Evolutionary conservation across 306 rosid species (phyloP).

Genomic region (Hylodesmum podocarpum): DNA sequence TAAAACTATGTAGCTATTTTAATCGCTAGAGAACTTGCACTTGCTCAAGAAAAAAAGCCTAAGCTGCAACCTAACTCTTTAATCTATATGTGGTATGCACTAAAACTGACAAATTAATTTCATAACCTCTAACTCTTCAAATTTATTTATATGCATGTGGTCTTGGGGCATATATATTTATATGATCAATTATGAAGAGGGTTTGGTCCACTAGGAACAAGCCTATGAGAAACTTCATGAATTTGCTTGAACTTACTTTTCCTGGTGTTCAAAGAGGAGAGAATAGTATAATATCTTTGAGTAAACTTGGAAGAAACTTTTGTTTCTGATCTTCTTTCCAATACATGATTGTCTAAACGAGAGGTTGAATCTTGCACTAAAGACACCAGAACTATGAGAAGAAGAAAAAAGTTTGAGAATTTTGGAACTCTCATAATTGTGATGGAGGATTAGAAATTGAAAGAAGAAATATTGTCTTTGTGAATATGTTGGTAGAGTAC

Average conservation of each 20-base stretch:
- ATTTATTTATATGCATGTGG: slow-evolving; percentile 11
- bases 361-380: slow-evolving; percentile 38
- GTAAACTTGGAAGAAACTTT: slow-evolving; percentile 46
- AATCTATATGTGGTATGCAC: neutral
- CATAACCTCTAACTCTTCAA: neutral
- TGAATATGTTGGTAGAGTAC: neutral
- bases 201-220: slow-evolving; percentile 68
- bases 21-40: neutral
- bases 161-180: neutral
- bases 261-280: slow-evolving; percentile 35
- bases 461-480: neutral
- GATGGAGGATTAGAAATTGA: neutral
- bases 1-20: neutral
- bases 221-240: slow-evolving; percentile 53
- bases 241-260: slow-evolving; percentile 34
- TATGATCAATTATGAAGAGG: slow-evolving; percentile 66
- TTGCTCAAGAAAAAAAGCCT: neutral
- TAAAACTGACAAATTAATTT: neutral
- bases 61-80: neutral
- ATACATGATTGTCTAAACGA: slow-evolving; percentile 18
- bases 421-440: slow-evolving; percentile 44
- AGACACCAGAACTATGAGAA: slow-evolving; percentile 34
- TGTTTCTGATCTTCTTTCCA: slow-evolving; percentile 23
- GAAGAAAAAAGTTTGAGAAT: slow-evolving; percentile 28
- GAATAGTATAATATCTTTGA: slow-evolving; percentile 35